These are phyloP conservation scores for Globisporangium cystogenes DNA, from an alignment of 352 stramenopile species.

Conservation along the genomic window DNA sequence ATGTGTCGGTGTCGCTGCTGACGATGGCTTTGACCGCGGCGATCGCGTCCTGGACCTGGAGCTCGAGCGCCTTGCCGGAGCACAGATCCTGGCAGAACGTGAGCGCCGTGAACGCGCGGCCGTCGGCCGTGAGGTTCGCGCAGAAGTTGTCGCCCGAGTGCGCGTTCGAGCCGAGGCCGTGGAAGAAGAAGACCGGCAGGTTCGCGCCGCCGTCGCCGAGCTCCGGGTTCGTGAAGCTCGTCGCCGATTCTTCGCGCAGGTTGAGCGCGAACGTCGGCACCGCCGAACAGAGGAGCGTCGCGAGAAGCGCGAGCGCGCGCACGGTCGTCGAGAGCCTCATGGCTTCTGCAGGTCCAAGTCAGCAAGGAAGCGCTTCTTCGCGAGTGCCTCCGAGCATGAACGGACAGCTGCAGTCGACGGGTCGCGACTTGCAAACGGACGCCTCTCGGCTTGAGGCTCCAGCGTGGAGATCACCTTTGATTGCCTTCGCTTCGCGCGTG, in stretches of 20 bases:
- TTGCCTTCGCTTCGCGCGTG: no score
- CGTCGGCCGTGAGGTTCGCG: slow-evolving; percentile 17
- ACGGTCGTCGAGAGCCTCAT: neutral
- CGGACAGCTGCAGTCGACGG: neutral
- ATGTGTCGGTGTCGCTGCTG: slow-evolving; percentile 4
- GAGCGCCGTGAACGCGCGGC: slow-evolving; percentile 18
- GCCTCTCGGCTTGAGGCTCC: no score
- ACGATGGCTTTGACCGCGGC: slow-evolving; percentile 11
- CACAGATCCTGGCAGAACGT: slow-evolving; percentile 18
- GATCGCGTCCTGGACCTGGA: slow-evolving; percentile 22
- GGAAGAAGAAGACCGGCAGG: slow-evolving; percentile 29
- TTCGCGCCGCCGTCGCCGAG: neutral
- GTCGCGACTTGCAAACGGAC: no score
- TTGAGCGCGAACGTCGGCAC: neutral
- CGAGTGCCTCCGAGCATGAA: no score
- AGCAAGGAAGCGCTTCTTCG: no score
- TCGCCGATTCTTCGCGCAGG: neutral
- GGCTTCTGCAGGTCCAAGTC: no score
- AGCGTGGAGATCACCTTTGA: no score
- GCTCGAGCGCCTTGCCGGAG: slow-evolving; percentile 11
- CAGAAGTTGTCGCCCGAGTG: slow-evolving; percentile 2
- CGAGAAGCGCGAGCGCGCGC: neutral
- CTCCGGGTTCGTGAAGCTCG: neutral
- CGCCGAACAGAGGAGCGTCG: neutral
- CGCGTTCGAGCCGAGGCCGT: slow-evolving; percentile 13